phyloP scores from a whole-genome alignment of 495 filamentous ascomycete genomes.

The Aspergillus cristatus region DNA sequence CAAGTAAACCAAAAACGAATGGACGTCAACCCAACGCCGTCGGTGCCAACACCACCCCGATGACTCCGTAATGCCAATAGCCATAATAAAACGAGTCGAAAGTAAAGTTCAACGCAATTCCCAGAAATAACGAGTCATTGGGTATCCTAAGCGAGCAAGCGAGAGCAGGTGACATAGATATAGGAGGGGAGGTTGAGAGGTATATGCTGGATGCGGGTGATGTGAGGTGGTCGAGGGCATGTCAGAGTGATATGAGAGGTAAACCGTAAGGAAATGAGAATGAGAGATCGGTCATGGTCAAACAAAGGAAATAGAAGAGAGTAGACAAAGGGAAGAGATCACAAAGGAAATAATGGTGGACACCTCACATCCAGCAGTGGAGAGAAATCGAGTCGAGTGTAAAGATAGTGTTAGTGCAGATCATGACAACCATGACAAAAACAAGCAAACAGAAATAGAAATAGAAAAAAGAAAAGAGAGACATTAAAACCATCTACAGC shows the following conservation, averaged over 20 bases:
- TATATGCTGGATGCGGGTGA: too few species aligned
- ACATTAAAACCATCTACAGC: constrained; percentile 19
- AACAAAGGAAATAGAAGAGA: constrained; percentile 1
- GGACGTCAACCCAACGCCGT: constrained; percentile 10
- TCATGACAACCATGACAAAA: constrained; percentile 2
- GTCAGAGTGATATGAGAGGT: too few species aligned
- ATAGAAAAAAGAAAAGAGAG: too few species aligned
- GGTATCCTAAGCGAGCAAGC: not conserved
- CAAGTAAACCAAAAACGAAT: not conserved
- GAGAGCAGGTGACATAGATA: too few species aligned
- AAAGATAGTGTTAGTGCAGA: not conserved
- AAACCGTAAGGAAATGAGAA: too few species aligned
- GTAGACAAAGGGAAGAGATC: constrained; percentile 1
- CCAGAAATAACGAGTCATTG: too few species aligned
- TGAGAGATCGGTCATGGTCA: not conserved
- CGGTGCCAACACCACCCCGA: constrained; percentile 1
- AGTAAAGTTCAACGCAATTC: too few species aligned
- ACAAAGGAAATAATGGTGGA: constrained; percentile 3
- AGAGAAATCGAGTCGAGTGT: constrained; percentile 1
- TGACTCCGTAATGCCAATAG: too few species aligned
- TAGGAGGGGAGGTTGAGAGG: too few species aligned
- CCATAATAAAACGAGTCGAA: constrained; percentile 3
- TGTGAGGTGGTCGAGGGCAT: too few species aligned
- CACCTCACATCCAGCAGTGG: not conserved
- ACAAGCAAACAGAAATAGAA: not conserved